These are phyloP conservation scores for Euphorbia tirucalli DNA, from an alignment of 345 rosid species.

Conservation along the genomic window DNA sequence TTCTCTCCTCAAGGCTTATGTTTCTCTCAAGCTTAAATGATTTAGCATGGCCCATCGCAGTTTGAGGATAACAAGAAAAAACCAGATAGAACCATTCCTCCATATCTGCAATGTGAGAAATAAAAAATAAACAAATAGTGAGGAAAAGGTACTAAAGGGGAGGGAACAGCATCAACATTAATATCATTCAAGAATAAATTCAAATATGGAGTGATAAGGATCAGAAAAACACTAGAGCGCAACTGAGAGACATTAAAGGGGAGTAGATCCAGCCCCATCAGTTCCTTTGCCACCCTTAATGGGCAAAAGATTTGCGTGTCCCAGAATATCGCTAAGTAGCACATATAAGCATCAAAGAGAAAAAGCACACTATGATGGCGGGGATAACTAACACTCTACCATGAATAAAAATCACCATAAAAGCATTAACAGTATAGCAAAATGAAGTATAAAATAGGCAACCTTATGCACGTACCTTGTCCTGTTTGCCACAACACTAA, in stretches of 20 bases:
- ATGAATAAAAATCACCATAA: background rate
- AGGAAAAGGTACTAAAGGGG: background rate
- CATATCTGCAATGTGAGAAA: constrained; percentile 45
- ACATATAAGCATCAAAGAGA: background rate
- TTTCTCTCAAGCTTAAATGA: constrained; percentile 52
- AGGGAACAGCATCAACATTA: background rate
- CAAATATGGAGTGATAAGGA: background rate
- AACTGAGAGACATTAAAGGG: background rate
- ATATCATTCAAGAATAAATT: background rate
- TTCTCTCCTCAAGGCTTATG: constrained; percentile 54
- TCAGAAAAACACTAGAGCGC: background rate
- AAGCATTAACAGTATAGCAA: background rate
- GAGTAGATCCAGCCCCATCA: background rate
- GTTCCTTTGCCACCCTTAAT: background rate
- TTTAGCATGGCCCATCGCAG: constrained; percentile 37
- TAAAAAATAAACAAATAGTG: background rate
- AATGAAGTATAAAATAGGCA: background rate
- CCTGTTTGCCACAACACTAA: constrained; percentile 53
- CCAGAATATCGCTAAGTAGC: background rate
- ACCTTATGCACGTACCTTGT: constrained; percentile 43
- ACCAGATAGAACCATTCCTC: constrained; percentile 85
- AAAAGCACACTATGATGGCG: background rate
- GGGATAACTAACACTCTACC: background rate
- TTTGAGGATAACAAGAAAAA: constrained; percentile 75
- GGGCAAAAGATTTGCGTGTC: background rate